Base-by-base conservation (phyloP, 768 basidiomycete genomes). In the Kwoniella sp. region DNA sequence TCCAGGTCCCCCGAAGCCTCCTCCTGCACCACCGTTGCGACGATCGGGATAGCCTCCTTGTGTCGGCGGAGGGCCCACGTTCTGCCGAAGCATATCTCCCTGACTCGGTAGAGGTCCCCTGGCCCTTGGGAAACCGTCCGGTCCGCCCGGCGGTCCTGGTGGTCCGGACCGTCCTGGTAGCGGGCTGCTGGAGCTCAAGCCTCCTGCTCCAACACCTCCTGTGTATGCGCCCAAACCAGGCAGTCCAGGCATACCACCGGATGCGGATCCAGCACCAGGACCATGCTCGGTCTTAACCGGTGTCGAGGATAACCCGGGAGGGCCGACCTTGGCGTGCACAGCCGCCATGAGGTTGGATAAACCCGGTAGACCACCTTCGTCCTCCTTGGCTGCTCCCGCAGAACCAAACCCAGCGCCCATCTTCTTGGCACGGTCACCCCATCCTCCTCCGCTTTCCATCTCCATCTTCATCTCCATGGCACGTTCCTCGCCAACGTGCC, bases 31-130 rank as follows among this genome's bases (percentile, higher is more conserved):
- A 25, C 29, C 25, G 33, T 31, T 27, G 38, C 31, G 31, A 11
- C 53, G 34, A 39, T 20, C 44, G 25, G 20, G 17, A 15, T 26
- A 42, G 17, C 44, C 31, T 41, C 62, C n/a, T 55, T 57, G 71
- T 55, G 57, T 15, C 50, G 47, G 42, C 26, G 53, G n/a, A n/a
- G n/a, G n/a, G n/a, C n/a, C n/a, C n/a, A n/a, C 62, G n/a, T 59
- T 62, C 71, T 62, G 58, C 26, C 56, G 53, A 33, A 71, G 79
- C 70, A 79, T 76, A 27, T 84, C 82, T 32, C 81, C 80, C 59
- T 83, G 83, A 36, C 76, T 74, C 5, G 79, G 79, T 45, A 79
- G 61, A 49, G 79, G 73, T 10, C 76, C 77, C 40, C 59, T 57
- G 8, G 58, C 43, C 26, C 70, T 55, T 20, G 25, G 53, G 34